Evolutionary conservation across 441 rosid genomes (phyloP), one percentile per base, ranked within the genome.

Genomic region (Sinapis alba): DNA sequence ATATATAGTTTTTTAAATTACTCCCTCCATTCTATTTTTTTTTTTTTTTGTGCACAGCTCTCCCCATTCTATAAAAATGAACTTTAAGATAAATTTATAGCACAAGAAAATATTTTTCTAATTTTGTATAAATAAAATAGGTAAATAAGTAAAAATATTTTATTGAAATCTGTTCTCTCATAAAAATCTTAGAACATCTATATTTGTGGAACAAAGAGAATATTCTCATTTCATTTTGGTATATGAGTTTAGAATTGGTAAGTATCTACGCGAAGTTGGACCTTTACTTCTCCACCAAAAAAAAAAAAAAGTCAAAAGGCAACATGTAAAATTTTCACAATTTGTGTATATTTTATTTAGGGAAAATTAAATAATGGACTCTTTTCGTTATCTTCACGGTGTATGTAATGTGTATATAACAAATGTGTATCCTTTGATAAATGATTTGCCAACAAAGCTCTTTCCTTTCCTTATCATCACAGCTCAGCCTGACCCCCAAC

Each of bases 401-500:
- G 28, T 56, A 10, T 59, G 30, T 50, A 18, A 19, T 41, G 56
- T 50, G 20, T 18, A 62, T 20, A 68, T 15, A 68, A 13, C 1
- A 20, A 47, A 65, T 13, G 26, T 5, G 20, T 11, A 16, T 11
- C 13, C 38, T 43, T 63, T 47, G 61, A 21, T 41, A 11, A 62
- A 62, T 36, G 11, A 58, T 77, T 43, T 4, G 72, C 72, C 66
- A 76, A 76, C 70, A 12, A 50, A 19, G 50, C 19, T 27, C 54
- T 16, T 16, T 50, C 54, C 54, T 50, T 50, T 16, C 54, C 53
- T 47, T 20, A 7, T 50, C 53, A 53, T 72, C 74, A 68, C 77
- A 72, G 64, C 80, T 78, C 77, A 78, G 76, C 72, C 76, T 71
- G 62, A 71, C 54, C 75, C 15, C 60, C 24, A 23, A 24, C 34